A percentile compares a stretch with the other conserved stretches of the same genome.
Conservation (phyloP, 306 rosid genomes). For the Fragaria iinumae region DNA sequence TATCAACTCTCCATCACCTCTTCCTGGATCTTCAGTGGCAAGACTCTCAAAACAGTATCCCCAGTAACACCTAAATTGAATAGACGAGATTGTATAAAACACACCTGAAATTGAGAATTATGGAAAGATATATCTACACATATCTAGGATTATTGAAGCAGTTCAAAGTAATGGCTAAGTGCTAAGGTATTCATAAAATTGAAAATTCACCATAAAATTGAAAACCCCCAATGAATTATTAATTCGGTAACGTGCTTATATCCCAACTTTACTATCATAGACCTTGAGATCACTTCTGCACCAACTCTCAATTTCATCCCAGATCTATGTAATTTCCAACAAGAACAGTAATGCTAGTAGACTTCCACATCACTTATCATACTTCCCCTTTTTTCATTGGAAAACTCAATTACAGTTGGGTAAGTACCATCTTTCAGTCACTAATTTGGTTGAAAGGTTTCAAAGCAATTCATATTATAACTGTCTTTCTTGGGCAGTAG, state of each 20-base stretch:
- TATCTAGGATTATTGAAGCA: background rate
- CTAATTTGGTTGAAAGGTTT: conserved; percentile 5
- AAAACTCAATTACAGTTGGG: background rate
- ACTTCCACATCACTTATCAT: background rate
- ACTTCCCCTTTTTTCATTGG: background rate
- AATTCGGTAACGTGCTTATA: background rate
- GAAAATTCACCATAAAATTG: background rate
- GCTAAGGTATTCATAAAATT: background rate
- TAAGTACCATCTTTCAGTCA: background rate
- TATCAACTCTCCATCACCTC: conserved; percentile 79
- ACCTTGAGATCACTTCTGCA: background rate
- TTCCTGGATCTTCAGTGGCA: conserved; percentile 91
- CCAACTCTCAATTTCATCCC: background rate
- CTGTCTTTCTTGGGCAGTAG: background rate
- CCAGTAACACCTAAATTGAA: conserved; percentile 72
- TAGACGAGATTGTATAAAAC: conserved; percentile 21
- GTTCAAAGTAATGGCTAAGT: background rate
- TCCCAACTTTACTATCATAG: background rate
- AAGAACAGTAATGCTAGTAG: background rate
- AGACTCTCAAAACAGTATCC: conserved; percentile 96
- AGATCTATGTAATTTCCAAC: background rate
- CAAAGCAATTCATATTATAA: background rate
- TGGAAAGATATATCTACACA: background rate
- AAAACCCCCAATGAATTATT: no score
- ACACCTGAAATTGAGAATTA: conserved; percentile 15